Base-by-base conservation (phyloP, 768 basidiomycete genomes). In the Rhodotorula paludigena region DNA sequence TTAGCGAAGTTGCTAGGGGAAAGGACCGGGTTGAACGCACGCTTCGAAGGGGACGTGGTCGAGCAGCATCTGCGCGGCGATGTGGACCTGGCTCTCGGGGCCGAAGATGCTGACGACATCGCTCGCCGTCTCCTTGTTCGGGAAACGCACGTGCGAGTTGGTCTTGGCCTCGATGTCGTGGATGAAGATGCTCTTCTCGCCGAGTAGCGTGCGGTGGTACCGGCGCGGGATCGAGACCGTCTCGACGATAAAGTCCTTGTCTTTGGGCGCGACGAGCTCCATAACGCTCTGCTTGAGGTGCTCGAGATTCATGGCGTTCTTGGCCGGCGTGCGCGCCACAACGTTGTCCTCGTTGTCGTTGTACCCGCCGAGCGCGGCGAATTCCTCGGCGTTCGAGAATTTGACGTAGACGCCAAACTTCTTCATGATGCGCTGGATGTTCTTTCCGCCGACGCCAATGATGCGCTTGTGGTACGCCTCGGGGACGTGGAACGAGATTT, bases 361-460 rank as follows among this genome's bases (percentile, higher is more conserved):
- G 78, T 94, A 94, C 10, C 93, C 94, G 35, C 94, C 94, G 71
- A 93, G 83, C 20, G 88, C 85, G 44, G 92, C 92, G 78, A 93
- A 96, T 78, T 98, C 94, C 74, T 98, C 94, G 18, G 91, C 91
- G 78, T 97, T 98, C 32, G 90, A 91, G 76, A 98, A 99, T 80
- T 98, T 98, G 79, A 99, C 94, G 80, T 97, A 98, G 30, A 97
- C 94, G n/a, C 94, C 94, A 73, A 89, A 96, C 78, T 94, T 92
- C 82, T 97, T 97, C 94, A 99, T 99, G 80, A 99, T 98, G 66
- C 92, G 86, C 79, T 98, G 94, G 66, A 99, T 97, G 79, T 92
- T 98, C 76, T 92, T 87, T 36, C 94, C 94, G 41, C 92, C 93
- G 42, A 97, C 93, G 67, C 94, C 94, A 73, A 99, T 99, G 77